Evolutionary conservation across 768 basidiomycete species (phyloP).

Genomic region (Hirschioporus abietinus): DNA sequence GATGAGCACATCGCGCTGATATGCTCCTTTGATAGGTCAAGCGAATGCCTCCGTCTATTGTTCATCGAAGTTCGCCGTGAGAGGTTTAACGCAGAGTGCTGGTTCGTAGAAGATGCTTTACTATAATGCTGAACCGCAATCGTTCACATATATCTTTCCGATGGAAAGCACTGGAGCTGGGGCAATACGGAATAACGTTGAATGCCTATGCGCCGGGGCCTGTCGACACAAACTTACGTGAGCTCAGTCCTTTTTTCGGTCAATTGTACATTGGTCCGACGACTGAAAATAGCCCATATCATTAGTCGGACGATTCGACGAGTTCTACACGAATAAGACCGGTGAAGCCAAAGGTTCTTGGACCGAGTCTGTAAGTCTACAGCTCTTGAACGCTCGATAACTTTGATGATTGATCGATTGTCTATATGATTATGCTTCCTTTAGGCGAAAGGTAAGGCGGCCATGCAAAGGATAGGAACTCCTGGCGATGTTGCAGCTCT

Average conservation of each 20-base stretch:
- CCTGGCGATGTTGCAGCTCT: slow-evolving; percentile 11
- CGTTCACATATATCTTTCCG: background rate
- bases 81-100: slow-evolving; percentile 20
- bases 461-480: slow-evolving; percentile 2
- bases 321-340: slow-evolving; percentile 7
- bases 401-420: no score
- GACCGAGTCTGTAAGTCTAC: slow-evolving; percentile 2
- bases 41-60: slow-evolving; percentile 8
- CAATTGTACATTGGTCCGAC: background rate
- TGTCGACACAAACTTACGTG: slow-evolving; percentile 11
- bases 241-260: background rate
- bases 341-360: slow-evolving; percentile 4
- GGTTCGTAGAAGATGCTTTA: slow-evolving; percentile 9
- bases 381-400: no score
- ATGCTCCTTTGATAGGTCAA: background rate
- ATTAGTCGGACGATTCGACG: slow-evolving; percentile 6
- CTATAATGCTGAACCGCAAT: background rate
- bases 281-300: background rate
- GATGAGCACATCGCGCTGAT: slow-evolving; percentile 8
- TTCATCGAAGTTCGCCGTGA: slow-evolving; percentile 19
- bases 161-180: slow-evolving; percentile 21
- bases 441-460: background rate
- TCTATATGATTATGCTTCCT: background rate
- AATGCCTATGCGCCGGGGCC: slow-evolving; percentile 24
- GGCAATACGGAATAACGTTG: slow-evolving; percentile 19